Conservation (phyloP, 352 stramenopile species). For the Globisporangium cylindrosporum region DNA sequence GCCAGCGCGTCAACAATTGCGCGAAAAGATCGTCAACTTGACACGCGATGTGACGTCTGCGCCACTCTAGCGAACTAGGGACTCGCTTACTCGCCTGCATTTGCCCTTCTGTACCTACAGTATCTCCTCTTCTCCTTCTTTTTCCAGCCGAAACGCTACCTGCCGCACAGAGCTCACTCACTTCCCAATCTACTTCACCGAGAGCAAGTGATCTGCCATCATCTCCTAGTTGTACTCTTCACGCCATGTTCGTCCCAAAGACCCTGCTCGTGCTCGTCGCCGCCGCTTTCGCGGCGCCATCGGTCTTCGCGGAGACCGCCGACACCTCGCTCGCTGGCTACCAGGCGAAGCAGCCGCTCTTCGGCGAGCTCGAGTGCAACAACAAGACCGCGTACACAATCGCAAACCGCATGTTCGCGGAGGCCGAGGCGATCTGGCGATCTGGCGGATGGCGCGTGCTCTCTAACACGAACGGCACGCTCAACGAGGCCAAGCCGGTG, state of each 20-base stretch:
- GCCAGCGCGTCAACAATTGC: neutral
- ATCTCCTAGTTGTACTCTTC: neutral
- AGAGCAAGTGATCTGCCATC: neutral
- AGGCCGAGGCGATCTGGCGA: slow-evolving; percentile 29
- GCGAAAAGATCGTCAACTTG: slow-evolving; percentile 3
- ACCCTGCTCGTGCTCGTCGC: slow-evolving; percentile 16
- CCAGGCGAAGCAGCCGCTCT: slow-evolving; percentile 15
- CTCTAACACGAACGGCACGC: slow-evolving; percentile 26
- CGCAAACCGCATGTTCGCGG: slow-evolving; percentile 25
- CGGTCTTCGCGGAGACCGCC: slow-evolving; percentile 5
- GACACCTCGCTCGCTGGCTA: neutral
- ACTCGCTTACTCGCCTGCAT: neutral
- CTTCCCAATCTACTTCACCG: slow-evolving; percentile 3
- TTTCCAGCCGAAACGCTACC: neutral
- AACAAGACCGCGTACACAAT: slow-evolving; percentile 16
- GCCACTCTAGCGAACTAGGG: neutral
- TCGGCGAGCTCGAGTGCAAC: slow-evolving; percentile 26
- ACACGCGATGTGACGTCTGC: slow-evolving; percentile 7
- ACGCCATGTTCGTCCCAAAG: slow-evolving; percentile 25
- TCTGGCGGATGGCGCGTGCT: slow-evolving; percentile 25
- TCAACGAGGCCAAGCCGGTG: slow-evolving; percentile 33
- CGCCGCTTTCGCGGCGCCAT: slow-evolving; percentile 1
- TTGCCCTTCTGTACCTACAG: neutral
- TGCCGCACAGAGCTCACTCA: neutral
- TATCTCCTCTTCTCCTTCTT: neutral